phyloP scores from a whole-genome alignment of 345 rosid species.

The Barbarea vulgaris region DNA sequence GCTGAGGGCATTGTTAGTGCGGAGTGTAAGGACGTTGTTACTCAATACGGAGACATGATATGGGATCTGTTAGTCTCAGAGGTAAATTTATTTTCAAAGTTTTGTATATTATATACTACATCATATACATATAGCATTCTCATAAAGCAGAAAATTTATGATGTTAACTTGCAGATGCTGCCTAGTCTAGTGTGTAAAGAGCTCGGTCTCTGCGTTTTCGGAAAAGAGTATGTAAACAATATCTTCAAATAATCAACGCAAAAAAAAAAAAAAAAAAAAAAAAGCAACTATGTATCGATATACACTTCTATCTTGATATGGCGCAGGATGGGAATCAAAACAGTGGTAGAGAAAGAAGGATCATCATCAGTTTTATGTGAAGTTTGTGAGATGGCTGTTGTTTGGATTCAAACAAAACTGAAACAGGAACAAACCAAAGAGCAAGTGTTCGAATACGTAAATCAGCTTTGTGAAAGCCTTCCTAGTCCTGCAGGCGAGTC shows the following conservation, averaged over 20 bases:
- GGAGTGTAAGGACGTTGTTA: constrained; percentile 68
- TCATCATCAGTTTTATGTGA: constrained; percentile 45
- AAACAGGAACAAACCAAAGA: constrained; percentile 60
- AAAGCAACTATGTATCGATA: background rate
- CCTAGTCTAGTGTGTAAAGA: constrained; percentile 62
- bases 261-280: background rate
- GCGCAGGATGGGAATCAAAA: constrained; percentile 47
- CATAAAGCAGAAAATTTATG: background rate
- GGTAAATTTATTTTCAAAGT: constrained; percentile 41
- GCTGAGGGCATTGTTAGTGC: constrained; percentile 68
- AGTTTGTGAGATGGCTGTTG: constrained; percentile 67
- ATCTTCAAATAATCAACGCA: background rate
- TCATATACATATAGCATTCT: background rate
- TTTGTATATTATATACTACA: background rate
- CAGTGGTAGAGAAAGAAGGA: constrained; percentile 49
- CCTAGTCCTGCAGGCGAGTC: constrained; percentile 76
- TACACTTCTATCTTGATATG: background rate
- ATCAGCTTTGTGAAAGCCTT: constrained; percentile 66
- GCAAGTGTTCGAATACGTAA: constrained; percentile 52
- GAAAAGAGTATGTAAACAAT: constrained; percentile 23
- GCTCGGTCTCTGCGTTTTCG: constrained; percentile 59
- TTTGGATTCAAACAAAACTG: constrained; percentile 73
- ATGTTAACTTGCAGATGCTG: constrained; percentile 46
- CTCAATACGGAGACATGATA: constrained; percentile 70
- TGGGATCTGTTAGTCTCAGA: constrained; percentile 75